Percentiles rank a stretch among this genome's conserved stretches.
Evolutionary conservation across 768 basidiomycete genomes (phyloP).

Genomic region (Pisolithus tinctorius): DNA sequence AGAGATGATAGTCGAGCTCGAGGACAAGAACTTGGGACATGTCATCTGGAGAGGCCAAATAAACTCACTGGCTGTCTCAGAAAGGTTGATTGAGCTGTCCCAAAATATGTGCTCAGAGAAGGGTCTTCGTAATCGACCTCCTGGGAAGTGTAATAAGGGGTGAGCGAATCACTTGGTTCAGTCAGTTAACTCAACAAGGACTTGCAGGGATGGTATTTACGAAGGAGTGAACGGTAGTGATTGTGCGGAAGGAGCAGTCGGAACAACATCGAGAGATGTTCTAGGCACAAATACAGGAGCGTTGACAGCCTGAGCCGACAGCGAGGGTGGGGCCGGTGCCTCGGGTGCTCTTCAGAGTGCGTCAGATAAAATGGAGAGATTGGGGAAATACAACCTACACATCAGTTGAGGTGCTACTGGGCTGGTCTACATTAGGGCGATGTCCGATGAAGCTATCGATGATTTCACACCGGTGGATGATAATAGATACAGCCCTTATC

Average conservation of each 20-base stretch:
- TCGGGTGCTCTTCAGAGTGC: conserved; percentile 32
- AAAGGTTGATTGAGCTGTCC: conserved; percentile 38
- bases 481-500: conserved; percentile 82
- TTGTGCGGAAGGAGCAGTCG: conserved; percentile 25
- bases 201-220: conserved; percentile 9
- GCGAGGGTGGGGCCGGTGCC: conserved; percentile 35
- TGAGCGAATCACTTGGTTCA: conserved; percentile 21
- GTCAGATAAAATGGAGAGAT: conserved; percentile 1
- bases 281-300: conserved; percentile 85
- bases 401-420: conserved; percentile 8
- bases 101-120: conserved; percentile 32
- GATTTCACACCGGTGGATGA: conserved; percentile 57
- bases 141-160: conserved; percentile 24
- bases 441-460: not conserved
- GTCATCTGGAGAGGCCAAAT: not conserved
- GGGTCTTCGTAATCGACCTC: conserved; percentile 28
- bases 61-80: conserved; percentile 58
- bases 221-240: conserved; percentile 26
- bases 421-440: conserved; percentile 14
- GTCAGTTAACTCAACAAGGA: not conserved
- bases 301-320: conserved; percentile 65
- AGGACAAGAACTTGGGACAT: not conserved
- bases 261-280: conserved; percentile 43
- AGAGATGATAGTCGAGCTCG: conserved; percentile 90
- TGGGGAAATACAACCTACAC: conserved; percentile 16